Conservation (phyloP, 768 basidiomycete species). For the Pulveroboletus ravenelii region DNA sequence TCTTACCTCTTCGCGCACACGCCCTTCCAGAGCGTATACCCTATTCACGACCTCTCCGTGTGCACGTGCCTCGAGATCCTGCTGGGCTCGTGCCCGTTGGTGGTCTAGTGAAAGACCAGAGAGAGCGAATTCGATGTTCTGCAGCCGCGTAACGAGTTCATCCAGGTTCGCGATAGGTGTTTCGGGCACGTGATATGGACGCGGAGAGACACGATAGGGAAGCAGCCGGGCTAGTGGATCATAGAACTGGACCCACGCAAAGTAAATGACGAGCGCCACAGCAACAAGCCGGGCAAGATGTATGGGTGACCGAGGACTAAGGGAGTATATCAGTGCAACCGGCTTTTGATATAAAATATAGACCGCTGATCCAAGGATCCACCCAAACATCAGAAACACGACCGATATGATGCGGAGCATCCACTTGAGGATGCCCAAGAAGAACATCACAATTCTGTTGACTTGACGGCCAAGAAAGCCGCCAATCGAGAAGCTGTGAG, state of each 20-base stretch:
- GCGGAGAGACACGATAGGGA: constrained; percentile 30
- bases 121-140: constrained; percentile 58
- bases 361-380: constrained; percentile 44
- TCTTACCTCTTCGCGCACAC: constrained; percentile 44
- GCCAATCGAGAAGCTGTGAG: constrained; percentile 41
- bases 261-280: constrained; percentile 40
- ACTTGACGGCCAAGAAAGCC: constrained; percentile 42
- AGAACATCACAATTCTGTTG: constrained; percentile 31
- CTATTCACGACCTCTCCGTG: constrained; percentile 51
- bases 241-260: constrained; percentile 42
- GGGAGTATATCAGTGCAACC: constrained; percentile 33
- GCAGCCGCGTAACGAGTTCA: constrained; percentile 60
- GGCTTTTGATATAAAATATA: constrained; percentile 51
- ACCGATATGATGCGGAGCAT: constrained; percentile 29
- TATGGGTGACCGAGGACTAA: constrained; percentile 30
- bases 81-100: constrained; percentile 45
- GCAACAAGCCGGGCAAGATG: constrained; percentile 39
- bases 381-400: constrained; percentile 41
- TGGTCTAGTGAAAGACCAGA: constrained; percentile 54
- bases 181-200: constrained; percentile 50
- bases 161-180: constrained; percentile 60
- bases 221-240: constrained; percentile 32
- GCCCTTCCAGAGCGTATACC: constrained; percentile 54
- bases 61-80: constrained; percentile 49
- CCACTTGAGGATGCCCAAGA: constrained; percentile 24